phyloP scores from a whole-genome alignment of 306 rosid genomes.

The Ceratonia siliqua region DNA sequence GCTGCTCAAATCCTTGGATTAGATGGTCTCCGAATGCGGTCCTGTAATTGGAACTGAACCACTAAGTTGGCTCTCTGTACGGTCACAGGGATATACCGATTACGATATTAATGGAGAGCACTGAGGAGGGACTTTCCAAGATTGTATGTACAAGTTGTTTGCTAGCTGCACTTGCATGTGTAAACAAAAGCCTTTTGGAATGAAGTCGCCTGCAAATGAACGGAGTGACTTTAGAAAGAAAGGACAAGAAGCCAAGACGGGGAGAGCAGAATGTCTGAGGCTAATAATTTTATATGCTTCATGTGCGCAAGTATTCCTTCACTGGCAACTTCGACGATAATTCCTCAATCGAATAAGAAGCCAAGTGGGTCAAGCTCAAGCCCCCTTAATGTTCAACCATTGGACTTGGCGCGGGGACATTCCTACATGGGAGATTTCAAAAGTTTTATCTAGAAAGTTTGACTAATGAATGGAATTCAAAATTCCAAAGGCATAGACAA shows the following conservation, averaged over 20 bases:
- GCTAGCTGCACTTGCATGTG: no score
- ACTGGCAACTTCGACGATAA: neutral
- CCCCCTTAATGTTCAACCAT: neutral
- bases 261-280: neutral
- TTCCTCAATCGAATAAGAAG: neutral
- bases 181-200: neutral
- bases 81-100: no score
- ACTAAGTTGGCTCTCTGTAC: neutral
- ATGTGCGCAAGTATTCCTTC: neutral
- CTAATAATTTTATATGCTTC: neutral
- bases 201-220: neutral
- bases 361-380: neutral
- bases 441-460: slow-evolving; percentile 37
- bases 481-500: slow-evolving; percentile 19
- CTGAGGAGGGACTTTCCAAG: no score
- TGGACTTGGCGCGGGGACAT: slow-evolving; percentile 30
- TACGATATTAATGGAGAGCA: neutral
- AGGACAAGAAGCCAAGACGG: neutral
- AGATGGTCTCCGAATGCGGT: neutral
- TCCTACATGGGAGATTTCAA: slow-evolving; percentile 39
- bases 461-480: slow-evolving; percentile 37
- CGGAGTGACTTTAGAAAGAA: neutral
- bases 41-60: neutral
- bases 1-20: neutral
- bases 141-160: no score